Base-by-base conservation (phyloP, 2,329 filamentous ascomycete species). In the Pestalotiopsis sp. region DNA sequence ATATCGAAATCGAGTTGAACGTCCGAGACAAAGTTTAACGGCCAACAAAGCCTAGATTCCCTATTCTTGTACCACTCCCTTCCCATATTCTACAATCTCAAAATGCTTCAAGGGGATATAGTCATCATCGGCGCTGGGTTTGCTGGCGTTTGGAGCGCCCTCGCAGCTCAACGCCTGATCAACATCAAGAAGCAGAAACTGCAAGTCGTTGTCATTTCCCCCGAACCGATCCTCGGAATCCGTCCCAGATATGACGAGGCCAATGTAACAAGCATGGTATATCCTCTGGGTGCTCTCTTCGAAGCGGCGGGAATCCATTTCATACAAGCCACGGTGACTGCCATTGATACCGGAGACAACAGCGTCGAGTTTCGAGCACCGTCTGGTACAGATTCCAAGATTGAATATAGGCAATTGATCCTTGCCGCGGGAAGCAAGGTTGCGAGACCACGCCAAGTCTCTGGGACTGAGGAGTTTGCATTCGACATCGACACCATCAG, bases 391-490 rank as follows among this genome's bases (percentile, higher is more conserved):
- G 14, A 62, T 1, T 65, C 70, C 3, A 70, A 24, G 4, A 62
- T 79, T 10, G 6, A 66, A 3, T 82, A 79, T 26, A 72, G 77
- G 63, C 74, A 78, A 1, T 75, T 82, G 2, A 70, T 82, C 1
- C 68, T 82, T 0, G 79, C 80, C 0, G 76, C 79, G 0, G 80
- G 80, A 1, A 81, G 80, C 59, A 59, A 68, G 2, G 68, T 81
- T 1, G 58, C 73, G 0, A 73, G 70, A 3, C 80, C 80, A 0
- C 62, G 65, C 0, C 70, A 13, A n/a, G 62, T 81, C 1, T 0
- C 69, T 0, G 79, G 80, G 0, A 71, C 81, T 1, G n/a, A 69
- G 0, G 26, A 80, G 24, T 67, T 81, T 66, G 71, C 74, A 0
- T 82, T 81, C 61, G 73, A 78, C 35, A 72, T 81, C 13, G 80